Percentiles rank a stretch among this genome's conserved stretches.
Evolutionary conservation across 805 yeast species (phyloP).

Genomic region (Osmozyma mogii): DNA sequence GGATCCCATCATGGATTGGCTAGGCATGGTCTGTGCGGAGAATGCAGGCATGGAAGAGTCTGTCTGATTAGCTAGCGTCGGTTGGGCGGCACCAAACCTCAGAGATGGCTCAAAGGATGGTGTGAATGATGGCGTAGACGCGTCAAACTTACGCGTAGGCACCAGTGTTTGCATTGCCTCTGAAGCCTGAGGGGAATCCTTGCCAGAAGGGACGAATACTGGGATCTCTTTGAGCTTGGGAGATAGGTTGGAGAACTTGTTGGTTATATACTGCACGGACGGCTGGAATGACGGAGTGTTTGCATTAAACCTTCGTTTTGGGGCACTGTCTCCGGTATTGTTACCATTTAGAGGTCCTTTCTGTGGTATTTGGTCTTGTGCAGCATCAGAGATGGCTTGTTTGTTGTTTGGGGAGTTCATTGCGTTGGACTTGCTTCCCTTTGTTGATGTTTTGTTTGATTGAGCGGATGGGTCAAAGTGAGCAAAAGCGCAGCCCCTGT

Average conservation of each 20-base stretch:
- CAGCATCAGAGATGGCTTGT: conserved; percentile 4
- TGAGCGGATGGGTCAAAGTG: too few relatives aligned
- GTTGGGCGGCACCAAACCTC: too few relatives aligned
- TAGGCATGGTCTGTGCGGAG: too few relatives aligned
- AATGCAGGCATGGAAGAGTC: too few relatives aligned
- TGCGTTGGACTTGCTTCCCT: conserved; percentile 9
- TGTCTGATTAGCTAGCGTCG: too few relatives aligned
- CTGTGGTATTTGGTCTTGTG: conserved; percentile 5
- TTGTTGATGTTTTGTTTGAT: too few relatives aligned
- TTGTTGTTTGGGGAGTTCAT: conserved; percentile 4
- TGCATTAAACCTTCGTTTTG: conserved; percentile 26
- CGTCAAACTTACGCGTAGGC: conserved; percentile 23
- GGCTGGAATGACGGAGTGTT: conserved; percentile 40
- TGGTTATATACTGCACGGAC: conserved; percentile 19
- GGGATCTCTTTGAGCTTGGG: conserved; percentile 43
- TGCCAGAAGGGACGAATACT: conserved; percentile 39
- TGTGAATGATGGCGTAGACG: conserved; percentile 33
- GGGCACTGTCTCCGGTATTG: conserved; percentile 5
- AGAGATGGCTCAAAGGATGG: conserved; percentile 15
- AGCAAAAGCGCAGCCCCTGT: conserved; percentile 78
- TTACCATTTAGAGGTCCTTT: conserved; percentile 9
- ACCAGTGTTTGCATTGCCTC: conserved; percentile 4
- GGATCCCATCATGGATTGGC: too few relatives aligned
- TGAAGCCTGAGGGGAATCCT: conserved; percentile 6
- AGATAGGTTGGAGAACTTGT: conserved; percentile 39